phyloP scores from a whole-genome alignment of 2,329 filamentous ascomycete genomes.

The Aspergillus luchuensis region DNA sequence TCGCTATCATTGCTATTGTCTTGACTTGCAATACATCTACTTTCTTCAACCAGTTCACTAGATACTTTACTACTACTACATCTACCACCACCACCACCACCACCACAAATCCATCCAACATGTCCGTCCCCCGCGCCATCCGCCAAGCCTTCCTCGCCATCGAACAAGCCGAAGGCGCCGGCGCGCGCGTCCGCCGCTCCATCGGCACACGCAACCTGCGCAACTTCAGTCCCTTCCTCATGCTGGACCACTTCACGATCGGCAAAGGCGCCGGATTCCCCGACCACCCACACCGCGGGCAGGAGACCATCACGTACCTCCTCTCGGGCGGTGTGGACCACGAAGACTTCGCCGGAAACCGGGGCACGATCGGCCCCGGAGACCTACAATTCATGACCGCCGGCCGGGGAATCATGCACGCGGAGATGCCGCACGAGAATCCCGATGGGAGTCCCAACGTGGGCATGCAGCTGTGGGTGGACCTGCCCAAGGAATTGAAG shows the following conservation, averaged over 20 bases:
- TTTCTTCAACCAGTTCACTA: neutral
- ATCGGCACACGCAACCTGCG: conserved; percentile 81
- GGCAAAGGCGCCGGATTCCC: conserved; percentile 83
- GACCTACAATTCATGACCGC: conserved; percentile 99
- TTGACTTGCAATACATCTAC: conserved; percentile 11
- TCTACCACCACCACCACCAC: conserved; percentile 14
- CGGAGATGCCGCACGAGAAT: conserved; percentile 88
- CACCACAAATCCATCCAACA: conserved; percentile 46
- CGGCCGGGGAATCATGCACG: conserved; percentile 86
- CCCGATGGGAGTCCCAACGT: conserved; percentile 74
- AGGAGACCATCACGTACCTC: conserved; percentile 89
- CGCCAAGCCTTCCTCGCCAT: conserved; percentile 79
- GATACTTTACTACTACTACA: conserved; percentile 18
- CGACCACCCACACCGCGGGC: conserved; percentile 80
- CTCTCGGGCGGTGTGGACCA: conserved; percentile 85
- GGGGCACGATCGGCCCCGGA: conserved; percentile 79
- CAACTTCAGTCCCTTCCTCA: conserved; percentile 89
- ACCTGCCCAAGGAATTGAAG: conserved; percentile 80
- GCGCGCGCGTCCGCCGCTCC: conserved; percentile 81
- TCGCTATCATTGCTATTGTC: conserved; percentile 40
- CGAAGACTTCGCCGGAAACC: conserved; percentile 86
- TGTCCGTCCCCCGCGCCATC: conserved; percentile 73
- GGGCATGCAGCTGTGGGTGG: conserved; percentile 94
- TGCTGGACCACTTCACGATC: conserved; percentile 91
- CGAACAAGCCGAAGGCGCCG: conserved; percentile 85